Conservation (phyloP, 1,284 basidiomycete genomes). For the Austroboletus niveus region DNA sequence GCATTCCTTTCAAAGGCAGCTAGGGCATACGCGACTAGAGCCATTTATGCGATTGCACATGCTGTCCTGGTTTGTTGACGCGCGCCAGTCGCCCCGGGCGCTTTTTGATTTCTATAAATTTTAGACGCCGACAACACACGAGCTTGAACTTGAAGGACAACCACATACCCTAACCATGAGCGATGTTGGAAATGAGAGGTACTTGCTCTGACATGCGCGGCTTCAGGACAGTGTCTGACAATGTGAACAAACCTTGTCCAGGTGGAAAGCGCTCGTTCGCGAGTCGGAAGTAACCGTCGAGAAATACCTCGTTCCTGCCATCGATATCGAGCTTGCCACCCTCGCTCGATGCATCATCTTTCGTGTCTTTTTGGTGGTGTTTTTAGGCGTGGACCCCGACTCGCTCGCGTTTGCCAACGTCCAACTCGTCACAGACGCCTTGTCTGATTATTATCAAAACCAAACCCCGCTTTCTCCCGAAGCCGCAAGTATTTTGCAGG, state of each 20-base stretch:
- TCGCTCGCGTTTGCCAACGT: conserved; percentile 34
- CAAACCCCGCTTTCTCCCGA: conserved; percentile 12
- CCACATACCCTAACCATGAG: conserved; percentile 34
- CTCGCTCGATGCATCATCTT: conserved; percentile 46
- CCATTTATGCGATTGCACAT: conserved; percentile 18
- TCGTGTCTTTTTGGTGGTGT: conserved; percentile 38
- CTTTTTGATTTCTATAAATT: background rate
- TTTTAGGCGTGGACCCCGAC: conserved; percentile 38
- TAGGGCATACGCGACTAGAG: background rate
- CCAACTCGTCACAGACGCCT: conserved; percentile 32
- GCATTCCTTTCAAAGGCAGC: background rate
- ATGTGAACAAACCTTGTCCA: conserved; percentile 20
- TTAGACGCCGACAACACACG: conserved; percentile 5
- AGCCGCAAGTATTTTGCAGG: conserved; percentile 31
- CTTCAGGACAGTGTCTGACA: conserved; percentile 8
- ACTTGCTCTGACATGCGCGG: conserved; percentile 5
- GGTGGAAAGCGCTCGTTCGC: conserved; percentile 22
- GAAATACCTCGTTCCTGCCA: conserved; percentile 12
- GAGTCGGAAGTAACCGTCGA: conserved; percentile 32
- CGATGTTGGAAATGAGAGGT: conserved; percentile 38
- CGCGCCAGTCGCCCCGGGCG: conserved; percentile 8
- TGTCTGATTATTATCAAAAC: conserved; percentile 37
- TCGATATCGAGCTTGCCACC: conserved; percentile 33
- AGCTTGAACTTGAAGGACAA: background rate
- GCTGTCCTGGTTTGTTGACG: conserved; percentile 6